These are phyloP conservation scores for Mycena crocata DNA, from an alignment of 768 basidiomycete genomes.

Conservation along the genomic window DNA sequence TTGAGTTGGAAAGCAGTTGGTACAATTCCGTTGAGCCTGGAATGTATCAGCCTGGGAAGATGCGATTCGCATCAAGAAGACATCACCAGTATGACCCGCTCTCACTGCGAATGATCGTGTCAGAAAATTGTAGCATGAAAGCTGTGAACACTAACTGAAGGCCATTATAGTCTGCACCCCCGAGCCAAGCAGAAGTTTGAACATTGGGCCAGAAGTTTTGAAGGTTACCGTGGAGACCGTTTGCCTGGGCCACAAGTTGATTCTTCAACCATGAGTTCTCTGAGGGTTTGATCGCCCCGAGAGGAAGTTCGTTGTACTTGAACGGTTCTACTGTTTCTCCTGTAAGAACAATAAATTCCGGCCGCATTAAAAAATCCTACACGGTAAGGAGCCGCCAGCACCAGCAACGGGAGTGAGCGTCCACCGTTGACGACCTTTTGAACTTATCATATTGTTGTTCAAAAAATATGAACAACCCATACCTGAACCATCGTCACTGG, in stretches of 20 bases:
- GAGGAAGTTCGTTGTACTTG: slow-evolving; percentile 26
- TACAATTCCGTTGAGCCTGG: slow-evolving; percentile 27
- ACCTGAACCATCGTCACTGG: slow-evolving; percentile 30
- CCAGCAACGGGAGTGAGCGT: slow-evolving; percentile 21
- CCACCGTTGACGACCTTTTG: slow-evolving; percentile 27
- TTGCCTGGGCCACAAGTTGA: slow-evolving; percentile 25
- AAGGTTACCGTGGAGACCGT: slow-evolving; percentile 28
- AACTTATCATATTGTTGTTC: background rate
- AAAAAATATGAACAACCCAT: background rate
- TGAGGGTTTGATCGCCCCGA: slow-evolving; percentile 27
- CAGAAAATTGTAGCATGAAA: background rate
- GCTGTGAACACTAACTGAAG: slow-evolving; percentile 23
- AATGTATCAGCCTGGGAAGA: background rate
- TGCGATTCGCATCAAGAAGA: too few relatives aligned
- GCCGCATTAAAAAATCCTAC: slow-evolving; percentile 10
- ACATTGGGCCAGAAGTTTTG: slow-evolving; percentile 29
- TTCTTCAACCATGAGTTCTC: slow-evolving; percentile 25
- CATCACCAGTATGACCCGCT: slow-evolving; percentile 23
- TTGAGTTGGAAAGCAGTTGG: slow-evolving; percentile 30
- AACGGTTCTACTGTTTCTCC: slow-evolving; percentile 23
- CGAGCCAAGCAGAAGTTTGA: slow-evolving; percentile 25
- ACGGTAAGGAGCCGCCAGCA: slow-evolving; percentile 13
- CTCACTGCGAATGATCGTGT: background rate
- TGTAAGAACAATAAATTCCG: background rate
- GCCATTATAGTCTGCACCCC: slow-evolving; percentile 27